Percentiles rank a stretch among this genome's conserved stretches.
These are phyloP conservation scores for Juncus inflexus DNA, from an alignment of 176 grass and related monocot genomes.

Conservation along the genomic window DNA sequence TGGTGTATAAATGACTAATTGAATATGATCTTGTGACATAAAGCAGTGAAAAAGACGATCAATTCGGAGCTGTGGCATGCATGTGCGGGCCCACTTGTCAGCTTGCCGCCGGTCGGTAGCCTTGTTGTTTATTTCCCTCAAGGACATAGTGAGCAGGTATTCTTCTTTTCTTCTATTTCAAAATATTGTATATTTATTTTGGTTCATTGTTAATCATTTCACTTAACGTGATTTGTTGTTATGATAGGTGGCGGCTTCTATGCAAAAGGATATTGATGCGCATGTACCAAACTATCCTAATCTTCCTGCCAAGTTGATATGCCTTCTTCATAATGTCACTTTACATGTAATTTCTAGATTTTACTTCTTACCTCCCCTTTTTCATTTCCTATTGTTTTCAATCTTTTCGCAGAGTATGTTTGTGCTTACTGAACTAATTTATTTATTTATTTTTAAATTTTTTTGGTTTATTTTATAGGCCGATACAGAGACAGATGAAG, in stretches of 20 bases:
- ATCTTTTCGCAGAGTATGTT: not conserved
- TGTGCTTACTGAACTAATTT: slow-evolving; percentile 1
- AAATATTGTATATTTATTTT: not conserved
- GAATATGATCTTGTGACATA: slow-evolving; percentile 23
- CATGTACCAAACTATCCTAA: slow-evolving; percentile 94
- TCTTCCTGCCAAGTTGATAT: slow-evolving; percentile 93
- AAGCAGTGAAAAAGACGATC: slow-evolving; percentile 81
- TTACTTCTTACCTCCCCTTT: not conserved
- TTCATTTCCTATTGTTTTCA: not conserved
- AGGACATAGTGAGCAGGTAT: slow-evolving; percentile 97
- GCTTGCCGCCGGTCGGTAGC: slow-evolving; percentile 88
- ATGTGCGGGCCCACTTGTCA: slow-evolving; percentile 89
- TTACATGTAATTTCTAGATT: slow-evolving; percentile 62
- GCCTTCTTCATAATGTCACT: slow-evolving; percentile 91
- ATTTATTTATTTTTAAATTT: slow-evolving; percentile 2
- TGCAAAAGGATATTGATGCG: slow-evolving; percentile 92
- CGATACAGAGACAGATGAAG: slow-evolving; percentile 91
- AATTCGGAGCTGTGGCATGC: slow-evolving; percentile 96
- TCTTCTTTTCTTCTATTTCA: slow-evolving; percentile 7
- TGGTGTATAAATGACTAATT: not conserved
- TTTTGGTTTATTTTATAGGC: slow-evolving; percentile 49
- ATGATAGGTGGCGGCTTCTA: slow-evolving; percentile 96
- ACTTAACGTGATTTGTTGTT: slow-evolving; percentile 28
- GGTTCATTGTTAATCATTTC: slow-evolving; percentile 2
- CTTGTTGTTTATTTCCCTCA: slow-evolving; percentile 99